These are phyloP conservation scores for Neurospora sp. DNA, from an alignment of 495 filamentous ascomycete genomes.

Conservation along the genomic window DNA sequence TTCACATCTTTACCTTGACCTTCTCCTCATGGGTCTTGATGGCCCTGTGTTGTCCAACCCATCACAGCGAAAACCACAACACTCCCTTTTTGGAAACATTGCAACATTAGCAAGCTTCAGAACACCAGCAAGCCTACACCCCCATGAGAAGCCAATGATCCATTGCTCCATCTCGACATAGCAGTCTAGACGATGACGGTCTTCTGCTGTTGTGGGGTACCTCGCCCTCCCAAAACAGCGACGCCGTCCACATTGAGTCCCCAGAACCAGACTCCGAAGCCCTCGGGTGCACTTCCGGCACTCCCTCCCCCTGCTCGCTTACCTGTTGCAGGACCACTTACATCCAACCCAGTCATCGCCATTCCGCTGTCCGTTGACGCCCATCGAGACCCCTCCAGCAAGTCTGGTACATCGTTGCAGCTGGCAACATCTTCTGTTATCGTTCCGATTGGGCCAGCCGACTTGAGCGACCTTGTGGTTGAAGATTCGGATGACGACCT, in stretches of 20 bases:
- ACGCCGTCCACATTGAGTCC: slow-evolving; percentile 14
- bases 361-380: neutral
- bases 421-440: slow-evolving; percentile 1
- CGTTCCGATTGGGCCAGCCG: slow-evolving; percentile 11
- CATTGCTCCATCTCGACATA: neutral
- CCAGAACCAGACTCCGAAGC: neutral
- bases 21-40: neutral
- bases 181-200: slow-evolving; percentile 24
- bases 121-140: neutral
- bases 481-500: slow-evolving; percentile 32
- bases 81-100: neutral
- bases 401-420: slow-evolving; percentile 7
- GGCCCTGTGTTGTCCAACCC: neutral
- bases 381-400: neutral
- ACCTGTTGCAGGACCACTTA: slow-evolving; percentile 12
- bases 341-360: slow-evolving; percentile 9
- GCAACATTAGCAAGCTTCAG: neutral
- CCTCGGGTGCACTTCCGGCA: slow-evolving; percentile 8
- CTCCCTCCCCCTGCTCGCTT: slow-evolving; percentile 15
- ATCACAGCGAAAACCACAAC: neutral
- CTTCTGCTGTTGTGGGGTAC: slow-evolving; percentile 29
- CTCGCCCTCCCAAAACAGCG: slow-evolving; percentile 20
- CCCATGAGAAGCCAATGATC: neutral
- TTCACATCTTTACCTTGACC: neutral
- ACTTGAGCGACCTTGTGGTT: slow-evolving; percentile 24